These are phyloP conservation scores for Leishmania amazonensis DNA, from an alignment of 208 protist genomes.

Conservation along the genomic window DNA sequence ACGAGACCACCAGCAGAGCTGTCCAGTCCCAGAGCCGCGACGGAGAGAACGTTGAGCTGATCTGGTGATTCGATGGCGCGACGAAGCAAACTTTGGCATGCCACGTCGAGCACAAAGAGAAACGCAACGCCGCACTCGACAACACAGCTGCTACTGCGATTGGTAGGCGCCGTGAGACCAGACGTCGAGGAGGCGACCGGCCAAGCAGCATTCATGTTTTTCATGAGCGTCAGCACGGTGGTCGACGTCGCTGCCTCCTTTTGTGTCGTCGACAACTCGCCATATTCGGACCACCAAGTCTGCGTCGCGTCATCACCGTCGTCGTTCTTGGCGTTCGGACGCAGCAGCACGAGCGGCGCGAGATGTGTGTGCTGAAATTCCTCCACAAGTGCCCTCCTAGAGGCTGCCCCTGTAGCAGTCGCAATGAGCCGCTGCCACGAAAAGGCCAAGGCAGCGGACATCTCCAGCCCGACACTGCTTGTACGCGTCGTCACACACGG, in stretches of 20 bases:
- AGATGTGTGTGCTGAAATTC: conserved; percentile 4
- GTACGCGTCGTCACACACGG: conserved; percentile 25
- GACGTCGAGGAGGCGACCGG: neutral
- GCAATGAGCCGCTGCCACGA: conserved; percentile 4
- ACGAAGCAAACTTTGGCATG: conserved; percentile 40
- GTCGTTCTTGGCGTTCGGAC: neutral
- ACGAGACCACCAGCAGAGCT: conserved; percentile 61
- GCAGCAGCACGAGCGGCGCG: conserved; percentile 9
- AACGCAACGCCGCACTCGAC: conserved; percentile 25
- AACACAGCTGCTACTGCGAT: neutral
- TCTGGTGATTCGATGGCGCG: conserved; percentile 32
- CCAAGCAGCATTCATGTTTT: conserved; percentile 3
- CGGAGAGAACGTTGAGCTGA: conserved; percentile 57
- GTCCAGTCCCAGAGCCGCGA: conserved; percentile 53
- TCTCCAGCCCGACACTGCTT: conserved; percentile 9
- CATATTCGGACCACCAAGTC: neutral
- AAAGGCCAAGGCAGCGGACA: neutral
- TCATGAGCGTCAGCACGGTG: neutral
- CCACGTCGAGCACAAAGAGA: conserved; percentile 47
- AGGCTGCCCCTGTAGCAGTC: neutral
- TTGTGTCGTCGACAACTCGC: neutral
- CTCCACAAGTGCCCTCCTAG: neutral
- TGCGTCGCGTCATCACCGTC: neutral
- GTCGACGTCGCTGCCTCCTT: neutral
- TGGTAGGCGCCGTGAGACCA: neutral